A percentile compares a stretch with the other conserved stretches of the same genome.
These are phyloP conservation scores for Aulographum hederae DNA, from an alignment of 2,329 filamentous ascomycete species.

Conservation along the genomic window DNA sequence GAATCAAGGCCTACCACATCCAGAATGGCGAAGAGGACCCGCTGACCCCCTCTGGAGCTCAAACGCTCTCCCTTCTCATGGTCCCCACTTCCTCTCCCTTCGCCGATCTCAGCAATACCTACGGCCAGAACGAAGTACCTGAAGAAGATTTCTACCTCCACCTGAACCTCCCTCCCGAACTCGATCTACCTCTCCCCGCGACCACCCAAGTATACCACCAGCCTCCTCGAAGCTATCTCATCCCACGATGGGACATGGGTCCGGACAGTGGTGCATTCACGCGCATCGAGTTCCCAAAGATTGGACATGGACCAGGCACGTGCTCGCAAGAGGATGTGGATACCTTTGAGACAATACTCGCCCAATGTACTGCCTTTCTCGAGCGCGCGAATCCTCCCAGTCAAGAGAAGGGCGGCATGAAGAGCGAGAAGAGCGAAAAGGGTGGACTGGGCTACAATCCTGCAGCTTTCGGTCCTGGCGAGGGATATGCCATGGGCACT, in stretches of 20 bases:
- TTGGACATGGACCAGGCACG: slow-evolving; percentile 43
- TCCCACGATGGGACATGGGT: slow-evolving; percentile 86
- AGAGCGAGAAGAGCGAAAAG: slow-evolving; percentile 13
- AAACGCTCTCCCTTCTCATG: slow-evolving; percentile 89
- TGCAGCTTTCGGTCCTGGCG: slow-evolving; percentile 57
- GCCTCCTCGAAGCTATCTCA: slow-evolving; percentile 79
- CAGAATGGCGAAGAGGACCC: slow-evolving; percentile 69
- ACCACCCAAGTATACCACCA: slow-evolving; percentile 97
- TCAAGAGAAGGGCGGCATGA: too few relatives aligned
- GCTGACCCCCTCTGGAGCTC: slow-evolving; percentile 69
- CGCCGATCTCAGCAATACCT: slow-evolving; percentile 34
- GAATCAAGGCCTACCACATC: slow-evolving; percentile 82
- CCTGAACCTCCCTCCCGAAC: slow-evolving; percentile 80
- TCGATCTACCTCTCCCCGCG: slow-evolving; percentile 81
- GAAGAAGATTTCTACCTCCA: slow-evolving; percentile 90
- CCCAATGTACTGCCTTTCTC: slow-evolving; percentile 92
- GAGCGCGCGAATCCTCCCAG: slow-evolving; percentile 54
- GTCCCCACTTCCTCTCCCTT: slow-evolving; percentile 72
- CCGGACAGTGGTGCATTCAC: slow-evolving; percentile 82
- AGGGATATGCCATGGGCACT: slow-evolving; percentile 42
- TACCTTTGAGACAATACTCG: slow-evolving; percentile 92
- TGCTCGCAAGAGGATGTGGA: slow-evolving; percentile 82
- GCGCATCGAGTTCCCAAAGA: slow-evolving; percentile 68
- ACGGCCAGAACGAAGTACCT: slow-evolving; percentile 32
- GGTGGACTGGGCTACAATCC: slow-evolving; percentile 51